Conservation (phyloP, 2,329 filamentous ascomycete species). For the Penicillium glabrum region DNA sequence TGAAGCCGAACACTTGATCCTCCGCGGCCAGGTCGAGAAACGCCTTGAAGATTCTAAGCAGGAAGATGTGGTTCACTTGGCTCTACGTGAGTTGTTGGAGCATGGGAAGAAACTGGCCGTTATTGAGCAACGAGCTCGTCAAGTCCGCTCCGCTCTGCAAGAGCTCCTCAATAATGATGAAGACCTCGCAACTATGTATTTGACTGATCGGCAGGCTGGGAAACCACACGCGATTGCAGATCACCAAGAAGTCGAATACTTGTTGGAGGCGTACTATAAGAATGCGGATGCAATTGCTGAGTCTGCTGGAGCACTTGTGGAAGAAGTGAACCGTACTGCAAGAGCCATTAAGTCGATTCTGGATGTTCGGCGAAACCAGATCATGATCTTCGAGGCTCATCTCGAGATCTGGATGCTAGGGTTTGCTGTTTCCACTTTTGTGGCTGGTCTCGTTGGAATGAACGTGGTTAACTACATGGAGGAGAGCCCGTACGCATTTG, state of each 20-base stretch:
- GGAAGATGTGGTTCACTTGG: conserved; percentile 17
- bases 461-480: conserved; percentile 40
- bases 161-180: conserved; percentile 37
- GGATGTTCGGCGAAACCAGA: conserved; percentile 39
- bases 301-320: conserved; percentile 25
- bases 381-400: conserved; percentile 40
- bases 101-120: conserved; percentile 23
- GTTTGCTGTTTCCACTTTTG: conserved; percentile 35
- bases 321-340: conserved; percentile 32
- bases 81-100: conserved; percentile 29
- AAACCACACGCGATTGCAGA: conserved; percentile 29
- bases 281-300: conserved; percentile 35
- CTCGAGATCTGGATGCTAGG: conserved; percentile 39
- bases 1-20: conserved; percentile 32
- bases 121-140: conserved; percentile 34
- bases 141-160: conserved; percentile 34
- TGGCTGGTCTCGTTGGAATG: conserved; percentile 40
- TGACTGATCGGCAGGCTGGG: conserved; percentile 32
- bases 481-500: conserved; percentile 32
- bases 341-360: conserved; percentile 34
- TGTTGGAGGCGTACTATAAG: conserved; percentile 40
- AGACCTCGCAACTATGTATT: conserved; percentile 39
- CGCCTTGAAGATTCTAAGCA: conserved; percentile 18
- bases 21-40: conserved; percentile 18
- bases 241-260: conserved; percentile 40